Percentiles rank a stretch among this genome's conserved stretches.
Evolutionary conservation across 2,329 filamentous ascomycete species (phyloP).

Genomic region (Lachnellula arida): DNA sequence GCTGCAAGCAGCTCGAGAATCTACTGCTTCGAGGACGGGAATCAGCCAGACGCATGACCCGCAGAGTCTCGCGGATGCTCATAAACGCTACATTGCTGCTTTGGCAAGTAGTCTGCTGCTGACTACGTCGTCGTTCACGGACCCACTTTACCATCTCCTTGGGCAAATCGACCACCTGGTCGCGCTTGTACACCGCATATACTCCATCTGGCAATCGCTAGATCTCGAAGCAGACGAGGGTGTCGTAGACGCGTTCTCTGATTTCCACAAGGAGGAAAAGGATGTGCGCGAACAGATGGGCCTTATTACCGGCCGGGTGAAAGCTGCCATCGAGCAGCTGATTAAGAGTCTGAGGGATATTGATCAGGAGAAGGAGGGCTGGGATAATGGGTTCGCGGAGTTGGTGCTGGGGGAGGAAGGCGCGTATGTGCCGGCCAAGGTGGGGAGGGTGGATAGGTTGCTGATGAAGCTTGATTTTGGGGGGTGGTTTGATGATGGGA

Average conservation of each 20-base stretch:
- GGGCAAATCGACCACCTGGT: conserved; percentile 77
- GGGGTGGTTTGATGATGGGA: conserved; percentile 30
- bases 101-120: conserved; percentile 64
- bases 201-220: conserved; percentile 69
- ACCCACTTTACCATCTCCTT: conserved; percentile 61
- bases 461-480: conserved; percentile 80
- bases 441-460: conserved; percentile 76
- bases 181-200: conserved; percentile 69
- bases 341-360: conserved; percentile 54
- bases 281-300: conserved; percentile 62
- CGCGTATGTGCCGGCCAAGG: conserved; percentile 63
- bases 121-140: conserved; percentile 58
- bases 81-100: conserved; percentile 68
- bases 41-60: conserved; percentile 59
- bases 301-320: conserved; percentile 59
- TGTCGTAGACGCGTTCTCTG: conserved; percentile 69
- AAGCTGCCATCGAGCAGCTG: conserved; percentile 59
- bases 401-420: conserved; percentile 39
- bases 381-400: conserved; percentile 33
- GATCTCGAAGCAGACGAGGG: conserved; percentile 81
- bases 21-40: conserved; percentile 19
- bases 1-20: conserved; percentile 30
- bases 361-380: conserved; percentile 35
- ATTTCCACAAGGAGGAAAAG: conserved; percentile 67
- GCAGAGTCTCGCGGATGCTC: conserved; percentile 75